Evolutionary conservation across 257 asterid species (phyloP), one percentile per base, ranked within the genome.

Genomic region (Lycium ferocissimum): DNA sequence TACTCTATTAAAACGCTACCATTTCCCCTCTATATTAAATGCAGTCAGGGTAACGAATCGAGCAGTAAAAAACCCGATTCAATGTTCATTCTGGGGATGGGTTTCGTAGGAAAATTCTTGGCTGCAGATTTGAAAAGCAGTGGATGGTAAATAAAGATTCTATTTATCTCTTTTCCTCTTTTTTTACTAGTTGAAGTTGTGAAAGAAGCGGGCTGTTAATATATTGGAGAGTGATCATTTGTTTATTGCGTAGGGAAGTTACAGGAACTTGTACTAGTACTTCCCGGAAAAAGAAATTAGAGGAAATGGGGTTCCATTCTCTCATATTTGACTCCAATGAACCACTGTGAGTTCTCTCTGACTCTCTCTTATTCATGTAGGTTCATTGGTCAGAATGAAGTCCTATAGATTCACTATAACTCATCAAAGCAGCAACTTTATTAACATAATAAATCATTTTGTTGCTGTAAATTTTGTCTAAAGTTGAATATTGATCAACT

Each of bases 61-160:
- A 58, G 37, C 20, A 22, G 61, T 33, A 79, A 78, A 26, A 85
- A 73, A 18, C 69, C 87, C 40, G 59, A 80, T 67, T 82, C 85
- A 84, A 93, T 96, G 98, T 92, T 96, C 92, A 87, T 94, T 83
- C 91, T 96, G 40, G 99, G 99, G 20, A 92, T 92, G 95, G 99
- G 99, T 80, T 96, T 90, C 80, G 95, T 95, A 1, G 99, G 97
- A n/a, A 90, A 91, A 84, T 93, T 86, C 91, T 91, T 96, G 35
- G 98, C 95, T 73, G 89, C 94, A 57, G 93, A 94, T 86, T 88
- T 95, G 83, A 93, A 90, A 86, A 37, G 71, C 80, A 86, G 89
- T 81, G 95, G 94, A 89, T 95, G 98, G 99, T 95, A 86, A 81
- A 7, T 14, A 12, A 26, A 14, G 8, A 61, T 20, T 17, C 4